Evolutionary conservation across 1,139 yeast species (phyloP), one percentile per base, ranked within the genome.

Genomic region (Saccharomyces hybrid): DNA sequence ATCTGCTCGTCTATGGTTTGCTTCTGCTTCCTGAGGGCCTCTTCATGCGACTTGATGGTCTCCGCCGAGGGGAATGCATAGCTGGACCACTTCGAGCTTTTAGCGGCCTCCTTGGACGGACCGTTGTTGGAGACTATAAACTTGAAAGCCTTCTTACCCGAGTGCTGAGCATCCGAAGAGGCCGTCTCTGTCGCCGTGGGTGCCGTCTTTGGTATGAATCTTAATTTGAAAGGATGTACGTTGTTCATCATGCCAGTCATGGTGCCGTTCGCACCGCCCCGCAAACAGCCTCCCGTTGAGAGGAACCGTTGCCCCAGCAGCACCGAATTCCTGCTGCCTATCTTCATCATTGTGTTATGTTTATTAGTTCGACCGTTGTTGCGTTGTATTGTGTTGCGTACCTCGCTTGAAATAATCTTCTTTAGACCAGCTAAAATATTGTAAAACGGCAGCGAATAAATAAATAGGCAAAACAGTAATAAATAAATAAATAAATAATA

Each of bases 61-160:
- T 41, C 59, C 47, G 14, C 55, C 47, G 69, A 62, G 3, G 71
- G 71, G 47, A 67, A 23, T 4, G 63, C 52, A 51, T 67, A 65
- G 29, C 64, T 61, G 11, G 67, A 58, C 69, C 70, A 66, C 53
- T 63, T 64, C 27, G 59, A 41, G 26, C 32, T 27, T 8, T 27
- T 23, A 8, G 29, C 20, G 11, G 20, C 34, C 8, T 27, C 46
- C 5, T 26, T 23, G 8, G 28, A 16, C 13, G 49, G 16, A 29
- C 28, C 11, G n/a, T 26, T 9, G 11, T 20, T 27, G 27, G 28
- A 26, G 9, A 46, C 47, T 46, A 34, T 46, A 13, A 46, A 46
- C 6, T 46, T 46, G 47, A 46, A 26, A 5, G 27, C 11, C 28
- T 25, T 25, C n/a, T 46, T 46, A 13, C 11, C 4, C 9, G 42